Evolutionary conservation across 2,329 filamentous ascomycete genomes (phyloP), one percentile per base, ranked within the genome.

Genomic region (Passalora sequoiae): DNA sequence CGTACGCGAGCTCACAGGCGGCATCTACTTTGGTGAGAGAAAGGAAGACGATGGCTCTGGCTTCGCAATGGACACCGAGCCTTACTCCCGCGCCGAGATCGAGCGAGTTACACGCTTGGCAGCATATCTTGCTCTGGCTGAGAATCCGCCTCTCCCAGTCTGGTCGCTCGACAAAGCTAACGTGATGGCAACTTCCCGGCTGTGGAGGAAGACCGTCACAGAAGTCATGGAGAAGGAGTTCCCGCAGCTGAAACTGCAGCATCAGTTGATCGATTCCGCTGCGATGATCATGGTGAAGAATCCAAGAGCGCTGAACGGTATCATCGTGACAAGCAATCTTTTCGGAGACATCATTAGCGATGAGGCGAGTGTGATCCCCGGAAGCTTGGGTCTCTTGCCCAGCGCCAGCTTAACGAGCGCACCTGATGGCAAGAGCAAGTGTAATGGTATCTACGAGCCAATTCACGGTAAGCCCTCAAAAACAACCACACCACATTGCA

Each of bases 231-330:
- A 76, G 56, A 83, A 83, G 54, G 91, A 96, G 74, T 97, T 94
- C 71, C 89, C 91, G 2, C 80, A 91, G 65, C 69, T 96, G 33
- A 79, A 86, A 71, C 71, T 94, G 31, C 80, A 82, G 54, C 91
- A 95, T 66, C 89, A 97, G 66, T 77, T 97, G 38, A 95, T 97
- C 63, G 91, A 97, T 71, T 87, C 81, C 44, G 91, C 91, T n/a
- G 91, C 91, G 54, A 96, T 97, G 89, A 74, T 96, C 57, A 88
- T 97, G 84, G 79, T 97, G 62, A 96, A 94, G 82, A 91, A 89
- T 69, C 91, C 91, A 7, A 76, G 83, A 8, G 79, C 81, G 16
- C 75, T 97, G 40, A 97, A 96, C 65, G 92, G 91, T 41, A 81
- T 97, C 25, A 79, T 97, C 35, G 82, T 97, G 52, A 94, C 89